Percentiles rank a stretch among this genome's conserved stretches.
phyloP scores from a whole-genome alignment of 2,329 filamentous ascomycete species.

The Sclerotinia minor region DNA sequence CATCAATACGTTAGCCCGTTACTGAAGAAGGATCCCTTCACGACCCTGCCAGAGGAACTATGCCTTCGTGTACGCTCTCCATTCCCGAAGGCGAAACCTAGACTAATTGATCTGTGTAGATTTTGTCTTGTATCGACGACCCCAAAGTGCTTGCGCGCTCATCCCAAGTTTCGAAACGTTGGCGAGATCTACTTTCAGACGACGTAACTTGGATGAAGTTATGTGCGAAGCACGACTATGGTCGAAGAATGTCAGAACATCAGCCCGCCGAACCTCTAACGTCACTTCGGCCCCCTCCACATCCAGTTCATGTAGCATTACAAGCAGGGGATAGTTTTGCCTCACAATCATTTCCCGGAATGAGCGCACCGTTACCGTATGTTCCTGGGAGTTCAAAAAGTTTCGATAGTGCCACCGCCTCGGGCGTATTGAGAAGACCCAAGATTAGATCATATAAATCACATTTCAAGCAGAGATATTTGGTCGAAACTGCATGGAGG shows the following conservation, averaged over 20 bases:
- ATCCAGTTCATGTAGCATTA: conserved; percentile 35
- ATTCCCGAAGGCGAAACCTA: not conserved
- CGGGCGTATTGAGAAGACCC: conserved; percentile 49
- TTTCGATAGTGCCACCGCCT: conserved; percentile 53
- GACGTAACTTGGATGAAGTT: conserved; percentile 98
- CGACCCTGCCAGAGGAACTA: conserved; percentile 85
- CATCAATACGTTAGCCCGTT: conserved; percentile 93
- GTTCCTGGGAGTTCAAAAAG: conserved; percentile 47
- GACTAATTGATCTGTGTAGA: conserved; percentile 51
- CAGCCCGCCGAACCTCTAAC: conserved; percentile 32
- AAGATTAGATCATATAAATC: conserved; percentile 85
- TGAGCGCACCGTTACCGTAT: conserved; percentile 44
- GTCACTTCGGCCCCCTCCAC: conserved; percentile 36
- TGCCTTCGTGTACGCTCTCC: conserved; percentile 72
- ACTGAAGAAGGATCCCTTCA: conserved; percentile 95
- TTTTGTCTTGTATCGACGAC: conserved; percentile 95
- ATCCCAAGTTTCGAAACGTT: conserved; percentile 92
- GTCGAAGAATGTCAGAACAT: conserved; percentile 52
- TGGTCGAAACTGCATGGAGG: conserved; percentile 96
- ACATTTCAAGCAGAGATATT: conserved; percentile 95
- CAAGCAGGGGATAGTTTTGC: conserved; percentile 24
- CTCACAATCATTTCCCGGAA: conserved; percentile 49
- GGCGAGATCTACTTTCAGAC: conserved; percentile 90
- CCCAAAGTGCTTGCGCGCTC: conserved; percentile 89
- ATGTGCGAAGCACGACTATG: conserved; percentile 93